Evolutionary conservation across 768 basidiomycete genomes (phyloP), one percentile per base, ranked within the genome.

Genomic region (Candolleomyces efflorescens): DNA sequence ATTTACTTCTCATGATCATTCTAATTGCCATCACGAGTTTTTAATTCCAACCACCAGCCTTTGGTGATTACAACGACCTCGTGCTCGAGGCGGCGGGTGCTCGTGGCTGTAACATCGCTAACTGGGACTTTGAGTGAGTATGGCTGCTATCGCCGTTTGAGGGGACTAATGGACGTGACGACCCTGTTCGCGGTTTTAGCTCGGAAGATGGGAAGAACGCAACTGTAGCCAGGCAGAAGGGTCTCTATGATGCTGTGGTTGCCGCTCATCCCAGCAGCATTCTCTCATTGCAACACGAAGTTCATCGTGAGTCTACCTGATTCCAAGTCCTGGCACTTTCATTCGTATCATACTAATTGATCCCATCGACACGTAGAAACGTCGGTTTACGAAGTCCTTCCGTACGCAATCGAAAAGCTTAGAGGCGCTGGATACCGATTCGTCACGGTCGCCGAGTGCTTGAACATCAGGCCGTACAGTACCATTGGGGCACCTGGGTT

Each of bases 381-480:
- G 36, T 32, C 23, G n/a, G 41, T 39, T 3, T 53, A 53, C 26
- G 56, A 55, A 11, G 43, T 62, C 5, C 53, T 63, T 15, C 64
- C 61, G 2, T 60, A 56, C 37, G 66, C 58, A 4, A 67, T 69
- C 41, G 43, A 56, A 22, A 46, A 39, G 37, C 59, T 70, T 13
- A 59, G 62, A 51, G 56, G 18, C 4, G 65, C 64, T 1, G 64
- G 64, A 1, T 64, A 67, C 56, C 46, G 53, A 3, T 62, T 69
- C 22, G 65, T 64, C 24, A 67, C 66, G 3, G 45, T 67, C 5
- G 63, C 66, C 11, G 66, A 67, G 36, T 69, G 67, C 48, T 36
- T 65, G 0, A 66, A 58, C 1, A 73, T 73, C 1, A 59, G 67
- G 1, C 65, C 77, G 2, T 80, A 80, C 64, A 71, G 72, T 55